A percentile compares a stretch with the other conserved stretches of the same genome.
Evolutionary conservation across 768 basidiomycete genomes (phyloP).

Genomic region (Grammothele lineata): DNA sequence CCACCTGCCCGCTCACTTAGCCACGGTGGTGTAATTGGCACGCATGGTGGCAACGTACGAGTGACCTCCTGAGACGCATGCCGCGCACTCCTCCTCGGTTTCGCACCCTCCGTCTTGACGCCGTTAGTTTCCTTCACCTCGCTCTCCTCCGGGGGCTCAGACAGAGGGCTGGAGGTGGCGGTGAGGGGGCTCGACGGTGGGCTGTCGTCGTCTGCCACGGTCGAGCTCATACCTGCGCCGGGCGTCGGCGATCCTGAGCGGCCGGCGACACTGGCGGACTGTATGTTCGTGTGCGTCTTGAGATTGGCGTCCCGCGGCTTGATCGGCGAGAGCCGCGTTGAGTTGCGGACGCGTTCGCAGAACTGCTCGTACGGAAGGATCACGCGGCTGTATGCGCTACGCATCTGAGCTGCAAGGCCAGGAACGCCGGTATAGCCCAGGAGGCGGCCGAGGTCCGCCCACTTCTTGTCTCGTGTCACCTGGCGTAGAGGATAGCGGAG

Average conservation of each 20-base stretch:
- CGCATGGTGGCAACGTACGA: constrained; percentile 18
- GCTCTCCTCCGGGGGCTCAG: constrained; percentile 76
- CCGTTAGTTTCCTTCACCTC: constrained; percentile 56
- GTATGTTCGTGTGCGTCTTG: constrained; percentile 52
- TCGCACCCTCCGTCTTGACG: constrained; percentile 27
- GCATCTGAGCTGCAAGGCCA: constrained; percentile 82
- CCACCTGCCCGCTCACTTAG: not conserved
- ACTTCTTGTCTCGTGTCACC: constrained; percentile 83
- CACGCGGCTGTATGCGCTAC: constrained; percentile 84
- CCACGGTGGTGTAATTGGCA: too few relatives aligned
- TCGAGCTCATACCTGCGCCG: constrained; percentile 1
- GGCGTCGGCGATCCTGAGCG: constrained; percentile 19
- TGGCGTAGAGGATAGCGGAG: constrained; percentile 29
- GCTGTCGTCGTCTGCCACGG: constrained; percentile 41
- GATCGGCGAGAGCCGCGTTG: constrained; percentile 41
- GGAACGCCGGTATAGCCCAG: constrained; percentile 82
- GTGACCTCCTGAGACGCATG: constrained; percentile 44
- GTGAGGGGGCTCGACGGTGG: constrained; percentile 74
- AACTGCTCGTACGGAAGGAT: constrained; percentile 97
- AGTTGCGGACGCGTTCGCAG: constrained; percentile 68
- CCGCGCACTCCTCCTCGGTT: constrained; percentile 50
- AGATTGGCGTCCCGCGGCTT: constrained; percentile 46
- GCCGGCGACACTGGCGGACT: constrained; percentile 34
- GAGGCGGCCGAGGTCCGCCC: constrained; percentile 80
- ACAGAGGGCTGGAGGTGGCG: constrained; percentile 72